A percentile compares a stretch with the other conserved stretches of the same genome.
Conservation (phyloP, 2,329 filamentous ascomycete genomes). For the Tolypocladium cylindrosporum region DNA sequence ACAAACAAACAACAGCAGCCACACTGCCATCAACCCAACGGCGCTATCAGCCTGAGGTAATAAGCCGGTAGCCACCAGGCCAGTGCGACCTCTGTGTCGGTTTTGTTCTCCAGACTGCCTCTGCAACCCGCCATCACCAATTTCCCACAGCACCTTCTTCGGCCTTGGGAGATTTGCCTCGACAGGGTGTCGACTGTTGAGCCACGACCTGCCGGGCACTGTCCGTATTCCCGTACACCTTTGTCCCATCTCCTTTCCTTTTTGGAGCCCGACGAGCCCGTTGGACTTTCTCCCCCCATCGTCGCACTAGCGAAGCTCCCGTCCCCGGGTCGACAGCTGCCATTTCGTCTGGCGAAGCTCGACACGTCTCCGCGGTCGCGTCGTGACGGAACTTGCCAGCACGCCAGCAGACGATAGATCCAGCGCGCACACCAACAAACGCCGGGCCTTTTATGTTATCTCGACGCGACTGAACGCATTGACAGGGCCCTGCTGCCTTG, state of each 20-base stretch:
- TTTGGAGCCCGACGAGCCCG: background rate
- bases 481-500: constrained; percentile 3
- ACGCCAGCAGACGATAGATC: background rate
- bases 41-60: background rate
- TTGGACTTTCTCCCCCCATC: background rate
- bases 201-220: background rate
- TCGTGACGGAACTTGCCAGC: background rate
- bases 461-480: constrained; percentile 3
- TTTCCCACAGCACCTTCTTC: constrained; percentile 5
- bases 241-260: background rate
- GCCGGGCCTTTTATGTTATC: constrained; percentile 7
- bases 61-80: constrained; percentile 3
- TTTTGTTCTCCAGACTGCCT: background rate
- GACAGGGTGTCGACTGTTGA: constrained; percentile 2
- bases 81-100: background rate
- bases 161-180: constrained; percentile 4
- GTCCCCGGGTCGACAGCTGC: background rate
- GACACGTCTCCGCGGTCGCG: background rate
- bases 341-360: background rate
- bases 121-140: constrained; percentile 2
- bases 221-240: background rate
- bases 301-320: background rate
- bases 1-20: constrained; percentile 22
- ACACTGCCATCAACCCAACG: background rate
- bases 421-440: background rate